Base-by-base conservation (phyloP, 306 rosid genomes). In the Medicago arabica region DNA sequence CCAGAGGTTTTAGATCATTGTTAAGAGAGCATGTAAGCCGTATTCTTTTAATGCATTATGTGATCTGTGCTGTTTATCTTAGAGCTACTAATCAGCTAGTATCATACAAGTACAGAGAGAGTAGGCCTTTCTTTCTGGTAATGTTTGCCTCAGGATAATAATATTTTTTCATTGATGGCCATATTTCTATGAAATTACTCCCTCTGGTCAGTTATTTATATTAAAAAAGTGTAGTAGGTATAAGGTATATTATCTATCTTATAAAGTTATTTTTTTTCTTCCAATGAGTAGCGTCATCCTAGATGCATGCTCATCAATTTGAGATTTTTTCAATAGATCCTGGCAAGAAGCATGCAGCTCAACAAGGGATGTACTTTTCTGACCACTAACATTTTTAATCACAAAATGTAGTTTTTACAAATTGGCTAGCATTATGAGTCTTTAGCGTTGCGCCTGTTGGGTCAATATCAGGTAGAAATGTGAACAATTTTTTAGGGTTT, bases 11-110 rank as follows among this genome's bases (percentile, higher is more conserved):
- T 76, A 87, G 97, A 80, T 86, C 94, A 73, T 83, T 91, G 85
- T 83, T 94, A 78, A 83, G 75, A 77, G 93, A 91, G 78, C 87
- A 91, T 81, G 98, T 94, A 91, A 88, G 96, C 67, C 50, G 25
- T 69, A 43, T 62, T 69, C 43, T 0, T 65, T 23, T 68, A 15
- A 43, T 2, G 3, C 79, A 67, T 76, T 17, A 16, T 63, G 25
- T 63, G 25, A 57, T 15, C 58, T n/a, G 54, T 38, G 36, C 34
- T 34, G 72, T 64, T 75, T 74, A 31, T 54, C 7, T 41, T 40
- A 16, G 12, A 21, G 28, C 49, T 43, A n/a, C 72, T 17, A 11
- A 13, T 28, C 17, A 57, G 1, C 25, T 64, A 40, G 55, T 17
- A 38, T 78, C 34, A 68, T 75, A 71, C 38, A 12, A 9, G 28